Evolutionary conservation across 2,329 filamentous ascomycete genomes (phyloP).

Genomic region (Phyllosticta paracitricarpa): DNA sequence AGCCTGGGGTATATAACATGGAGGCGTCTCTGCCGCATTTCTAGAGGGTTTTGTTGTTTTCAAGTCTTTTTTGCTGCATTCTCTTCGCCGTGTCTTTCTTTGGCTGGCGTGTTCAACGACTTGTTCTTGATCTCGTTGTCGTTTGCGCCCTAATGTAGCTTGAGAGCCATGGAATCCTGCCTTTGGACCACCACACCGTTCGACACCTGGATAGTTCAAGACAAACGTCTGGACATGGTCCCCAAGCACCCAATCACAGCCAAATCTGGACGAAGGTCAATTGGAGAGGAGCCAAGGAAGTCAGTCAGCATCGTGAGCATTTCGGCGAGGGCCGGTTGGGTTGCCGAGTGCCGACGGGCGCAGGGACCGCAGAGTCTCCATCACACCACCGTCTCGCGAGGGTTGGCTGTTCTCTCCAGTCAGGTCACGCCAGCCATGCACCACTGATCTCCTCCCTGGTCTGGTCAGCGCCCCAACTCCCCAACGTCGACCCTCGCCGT

Average conservation of each 20-base stretch:
- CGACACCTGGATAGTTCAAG: background rate
- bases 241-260: background rate
- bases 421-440: constrained; percentile 5
- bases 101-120: background rate
- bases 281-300: background rate
- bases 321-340: background rate
- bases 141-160: background rate
- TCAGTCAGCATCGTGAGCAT: background rate
- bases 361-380: background rate
- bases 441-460: background rate
- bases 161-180: background rate
- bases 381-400: constrained; percentile 3
- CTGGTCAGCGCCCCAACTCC: background rate
- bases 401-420: background rate
- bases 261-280: background rate
- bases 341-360: background rate
- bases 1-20: background rate
- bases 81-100: background rate
- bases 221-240: background rate
- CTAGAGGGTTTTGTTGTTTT: background rate
- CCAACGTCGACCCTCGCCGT: background rate
- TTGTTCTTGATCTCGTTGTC: background rate
- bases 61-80: background rate
- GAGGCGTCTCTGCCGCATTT: background rate
- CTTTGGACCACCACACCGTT: background rate